Evolutionary conservation across 805 yeast species (phyloP).

Genomic region (Candida endomychidarum): DNA sequence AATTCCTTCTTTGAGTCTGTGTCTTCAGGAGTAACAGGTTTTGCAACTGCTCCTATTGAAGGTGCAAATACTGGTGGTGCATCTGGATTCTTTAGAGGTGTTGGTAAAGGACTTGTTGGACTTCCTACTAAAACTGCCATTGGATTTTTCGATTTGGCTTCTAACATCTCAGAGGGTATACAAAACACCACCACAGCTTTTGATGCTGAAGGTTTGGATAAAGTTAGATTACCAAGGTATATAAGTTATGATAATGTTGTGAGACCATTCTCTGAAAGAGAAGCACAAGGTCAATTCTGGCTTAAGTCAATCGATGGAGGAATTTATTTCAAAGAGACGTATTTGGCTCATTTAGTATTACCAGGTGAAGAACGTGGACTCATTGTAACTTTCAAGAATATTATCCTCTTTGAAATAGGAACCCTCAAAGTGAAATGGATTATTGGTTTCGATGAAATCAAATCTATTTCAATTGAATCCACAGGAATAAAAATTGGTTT

Average conservation of each 20-base stretch:
- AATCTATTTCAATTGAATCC: constrained; percentile 69
- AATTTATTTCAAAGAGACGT: constrained; percentile 63
- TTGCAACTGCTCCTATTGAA: constrained; percentile 86
- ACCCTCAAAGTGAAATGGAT: constrained; percentile 69
- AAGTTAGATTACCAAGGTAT: constrained; percentile 80
- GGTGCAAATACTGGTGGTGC: constrained; percentile 92
- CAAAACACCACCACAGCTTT: constrained; percentile 88
- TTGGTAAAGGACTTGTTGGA: constrained; percentile 94
- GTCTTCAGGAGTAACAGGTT: constrained; percentile 83
- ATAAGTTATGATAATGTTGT: constrained; percentile 70
- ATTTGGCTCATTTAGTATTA: constrained; percentile 81
- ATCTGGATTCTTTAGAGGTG: constrained; percentile 86
- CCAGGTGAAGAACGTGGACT: constrained; percentile 80
- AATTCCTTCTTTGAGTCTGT: constrained; percentile 83
- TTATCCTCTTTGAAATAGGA: constrained; percentile 66
- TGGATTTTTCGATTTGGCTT: constrained; percentile 90
- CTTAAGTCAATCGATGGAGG: constrained; percentile 84
- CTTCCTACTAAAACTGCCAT: constrained; percentile 96
- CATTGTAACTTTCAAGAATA: constrained; percentile 68
- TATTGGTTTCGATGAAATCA: constrained; percentile 61
- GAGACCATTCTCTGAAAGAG: constrained; percentile 73
- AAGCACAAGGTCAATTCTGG: constrained; percentile 94
- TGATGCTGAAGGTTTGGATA: constrained; percentile 73
- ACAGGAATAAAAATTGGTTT: constrained; percentile 75
- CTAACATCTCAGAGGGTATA: constrained; percentile 91